Conservation (phyloP, 1,284 basidiomycete species). For the Tilletia walkeri region DNA sequence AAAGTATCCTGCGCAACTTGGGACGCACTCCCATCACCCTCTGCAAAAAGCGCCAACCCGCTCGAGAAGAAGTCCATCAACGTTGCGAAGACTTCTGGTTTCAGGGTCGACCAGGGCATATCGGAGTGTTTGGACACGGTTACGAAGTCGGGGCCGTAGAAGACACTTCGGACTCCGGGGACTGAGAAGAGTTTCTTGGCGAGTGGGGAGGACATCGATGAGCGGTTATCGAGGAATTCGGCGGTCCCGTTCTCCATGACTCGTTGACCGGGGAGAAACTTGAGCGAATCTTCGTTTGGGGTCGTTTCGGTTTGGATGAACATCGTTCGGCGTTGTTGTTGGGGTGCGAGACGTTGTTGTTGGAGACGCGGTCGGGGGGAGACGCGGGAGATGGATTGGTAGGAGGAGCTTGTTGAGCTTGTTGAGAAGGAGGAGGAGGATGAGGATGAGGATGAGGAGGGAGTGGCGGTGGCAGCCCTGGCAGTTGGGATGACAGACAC, state of each 20-base stretch:
- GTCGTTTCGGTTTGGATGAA: conserved; percentile 97
- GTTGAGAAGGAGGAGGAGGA: not conserved
- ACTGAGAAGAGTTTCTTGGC: conserved; percentile 90
- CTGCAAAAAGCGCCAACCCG: conserved; percentile 76
- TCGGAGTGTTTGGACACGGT: conserved; percentile 89
- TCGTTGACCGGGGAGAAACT: conserved; percentile 88
- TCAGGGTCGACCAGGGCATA: conserved; percentile 81
- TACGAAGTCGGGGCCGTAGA: conserved; percentile 97
- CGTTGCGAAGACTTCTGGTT: conserved; percentile 97
- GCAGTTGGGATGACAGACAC: not conserved
- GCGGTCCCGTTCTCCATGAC: conserved; percentile 81
- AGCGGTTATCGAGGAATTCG: conserved; percentile 79
- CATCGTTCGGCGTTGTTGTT: conserved; percentile 68
- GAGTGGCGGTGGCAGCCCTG: not conserved
- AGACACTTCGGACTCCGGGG: conserved; percentile 81
- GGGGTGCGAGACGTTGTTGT: not conserved
- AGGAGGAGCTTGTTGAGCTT: not conserved
- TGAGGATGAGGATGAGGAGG: not conserved
- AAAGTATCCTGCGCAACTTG: conserved; percentile 90
- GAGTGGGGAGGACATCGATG: conserved; percentile 70
- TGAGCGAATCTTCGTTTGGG: conserved; percentile 94
- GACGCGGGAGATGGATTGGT: not conserved
- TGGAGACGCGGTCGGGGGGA: not conserved
- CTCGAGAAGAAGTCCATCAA: conserved; percentile 98
- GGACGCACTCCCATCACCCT: conserved; percentile 56